Conservation (phyloP, 75 land plant species). For the Cryptomeria japonica region DNA sequence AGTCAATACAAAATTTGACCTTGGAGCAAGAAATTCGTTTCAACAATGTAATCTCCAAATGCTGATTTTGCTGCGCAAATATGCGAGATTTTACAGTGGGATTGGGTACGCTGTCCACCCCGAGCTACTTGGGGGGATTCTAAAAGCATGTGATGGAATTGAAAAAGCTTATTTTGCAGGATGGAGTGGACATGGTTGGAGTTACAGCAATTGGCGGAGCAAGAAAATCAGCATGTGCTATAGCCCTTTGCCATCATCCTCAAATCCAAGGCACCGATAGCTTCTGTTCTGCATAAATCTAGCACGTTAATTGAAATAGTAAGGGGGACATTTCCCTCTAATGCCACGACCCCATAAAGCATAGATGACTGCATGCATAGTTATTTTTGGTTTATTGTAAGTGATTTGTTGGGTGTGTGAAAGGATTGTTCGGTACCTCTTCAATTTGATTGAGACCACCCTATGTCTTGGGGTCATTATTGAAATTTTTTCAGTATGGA, state of each 20-base stretch:
- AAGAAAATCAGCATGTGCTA: not conserved
- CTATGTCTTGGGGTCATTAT: too few relatives aligned
- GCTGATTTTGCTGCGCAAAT: not conserved
- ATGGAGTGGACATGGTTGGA: not conserved
- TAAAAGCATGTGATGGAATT: not conserved
- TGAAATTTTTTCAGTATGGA: too few relatives aligned
- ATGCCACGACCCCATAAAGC: too few relatives aligned
- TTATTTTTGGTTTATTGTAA: too few relatives aligned
- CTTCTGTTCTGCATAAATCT: not conserved
- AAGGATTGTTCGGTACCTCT: too few relatives aligned
- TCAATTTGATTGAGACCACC: too few relatives aligned
- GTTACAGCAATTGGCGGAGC: not conserved
- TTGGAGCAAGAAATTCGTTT: too few relatives aligned
- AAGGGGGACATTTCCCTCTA: too few relatives aligned
- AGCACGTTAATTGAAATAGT: too few relatives aligned
- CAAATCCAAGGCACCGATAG: not conserved
- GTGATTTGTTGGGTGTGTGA: too few relatives aligned
- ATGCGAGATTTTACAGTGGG: not conserved
- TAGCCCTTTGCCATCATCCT: not conserved
- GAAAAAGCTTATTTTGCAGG: not conserved
- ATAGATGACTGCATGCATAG: too few relatives aligned
- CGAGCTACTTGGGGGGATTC: not conserved
- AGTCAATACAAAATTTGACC: not conserved
- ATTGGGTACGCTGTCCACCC: not conserved
- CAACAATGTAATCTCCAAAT: not conserved